Conservation (phyloP, 305 asterid genomes). For the Andrographis paniculata region DNA sequence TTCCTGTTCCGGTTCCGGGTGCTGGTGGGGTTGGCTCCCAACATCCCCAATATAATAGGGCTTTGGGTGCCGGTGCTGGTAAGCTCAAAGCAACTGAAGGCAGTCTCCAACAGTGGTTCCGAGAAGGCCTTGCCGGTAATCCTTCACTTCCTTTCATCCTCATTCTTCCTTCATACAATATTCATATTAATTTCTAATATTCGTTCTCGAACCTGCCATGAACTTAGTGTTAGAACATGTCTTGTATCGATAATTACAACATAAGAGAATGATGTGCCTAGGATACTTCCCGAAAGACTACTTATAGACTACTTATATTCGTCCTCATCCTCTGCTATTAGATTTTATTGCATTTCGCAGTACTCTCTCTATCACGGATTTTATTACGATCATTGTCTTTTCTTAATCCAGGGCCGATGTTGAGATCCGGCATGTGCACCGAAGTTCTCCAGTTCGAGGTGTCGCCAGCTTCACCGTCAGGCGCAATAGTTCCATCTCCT, state of each 20-base stretch:
- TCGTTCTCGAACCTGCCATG: too few species aligned
- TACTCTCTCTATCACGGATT: not conserved
- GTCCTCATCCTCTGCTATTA: too few species aligned
- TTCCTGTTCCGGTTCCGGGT: slow-evolving; percentile 39
- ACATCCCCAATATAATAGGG: slow-evolving; percentile 55
- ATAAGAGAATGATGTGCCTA: too few species aligned
- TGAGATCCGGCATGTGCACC: slow-evolving; percentile 83
- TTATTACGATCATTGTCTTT: slow-evolving; percentile 8
- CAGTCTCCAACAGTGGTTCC: slow-evolving; percentile 88
- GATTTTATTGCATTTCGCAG: not conserved
- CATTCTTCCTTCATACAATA: too few species aligned
- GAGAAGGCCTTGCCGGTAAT: slow-evolving; percentile 94
- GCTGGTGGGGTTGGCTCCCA: slow-evolving; percentile 39
- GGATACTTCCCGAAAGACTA: too few species aligned
- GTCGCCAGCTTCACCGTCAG: slow-evolving; percentile 53
- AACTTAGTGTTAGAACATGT: too few species aligned
- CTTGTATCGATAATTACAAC: too few species aligned
- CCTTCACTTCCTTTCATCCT: not conserved
- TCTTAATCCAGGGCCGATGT: slow-evolving; percentile 63
- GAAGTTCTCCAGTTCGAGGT: slow-evolving; percentile 87
- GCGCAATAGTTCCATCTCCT: slow-evolving; percentile 52
- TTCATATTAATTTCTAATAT: too few species aligned
- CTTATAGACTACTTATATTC: too few species aligned
- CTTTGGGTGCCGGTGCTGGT: slow-evolving; percentile 43
- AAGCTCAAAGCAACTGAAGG: slow-evolving; percentile 65